These are phyloP conservation scores for Phalaenopsis hybrid DNA, from an alignment of 116 monocot genomes.

Conservation along the genomic window DNA sequence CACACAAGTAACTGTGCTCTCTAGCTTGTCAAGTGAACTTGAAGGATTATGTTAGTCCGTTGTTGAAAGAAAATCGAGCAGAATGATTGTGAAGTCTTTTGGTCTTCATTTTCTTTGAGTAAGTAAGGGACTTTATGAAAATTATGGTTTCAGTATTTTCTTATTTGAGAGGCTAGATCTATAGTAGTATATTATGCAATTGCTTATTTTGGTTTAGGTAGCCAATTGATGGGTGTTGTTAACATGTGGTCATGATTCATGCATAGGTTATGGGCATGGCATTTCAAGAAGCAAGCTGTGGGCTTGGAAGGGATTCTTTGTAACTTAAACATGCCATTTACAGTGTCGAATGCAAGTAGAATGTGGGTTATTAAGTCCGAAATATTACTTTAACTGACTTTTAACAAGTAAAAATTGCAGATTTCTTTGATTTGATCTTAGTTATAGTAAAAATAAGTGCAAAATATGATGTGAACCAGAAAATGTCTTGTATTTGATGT, in stretches of 20 bases:
- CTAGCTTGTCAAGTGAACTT: not conserved
- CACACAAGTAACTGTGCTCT: not conserved
- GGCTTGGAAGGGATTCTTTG: too few species aligned
- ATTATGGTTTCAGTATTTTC: not conserved
- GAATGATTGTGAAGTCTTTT: not conserved
- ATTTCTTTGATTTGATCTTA: too few species aligned
- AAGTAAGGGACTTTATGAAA: not conserved
- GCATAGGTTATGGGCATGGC: too few species aligned
- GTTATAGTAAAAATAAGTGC: not conserved
- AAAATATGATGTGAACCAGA: not conserved
- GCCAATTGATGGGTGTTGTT: too few species aligned
- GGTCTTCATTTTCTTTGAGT: not conserved
- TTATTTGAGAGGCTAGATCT: not conserved
- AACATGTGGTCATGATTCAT: too few species aligned
- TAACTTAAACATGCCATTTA: too few species aligned
- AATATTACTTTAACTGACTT: too few species aligned
- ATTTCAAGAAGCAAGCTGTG: too few species aligned
- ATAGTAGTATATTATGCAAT: not conserved
- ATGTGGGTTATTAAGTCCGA: too few species aligned
- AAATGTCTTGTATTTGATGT: not conserved
- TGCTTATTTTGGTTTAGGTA: too few species aligned
- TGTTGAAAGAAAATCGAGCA: not conserved
- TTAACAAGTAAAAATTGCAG: too few species aligned
- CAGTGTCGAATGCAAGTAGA: too few species aligned
- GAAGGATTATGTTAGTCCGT: not conserved